Conservation (phyloP, 768 basidiomycete genomes). For the Cytidiella melzeri region DNA sequence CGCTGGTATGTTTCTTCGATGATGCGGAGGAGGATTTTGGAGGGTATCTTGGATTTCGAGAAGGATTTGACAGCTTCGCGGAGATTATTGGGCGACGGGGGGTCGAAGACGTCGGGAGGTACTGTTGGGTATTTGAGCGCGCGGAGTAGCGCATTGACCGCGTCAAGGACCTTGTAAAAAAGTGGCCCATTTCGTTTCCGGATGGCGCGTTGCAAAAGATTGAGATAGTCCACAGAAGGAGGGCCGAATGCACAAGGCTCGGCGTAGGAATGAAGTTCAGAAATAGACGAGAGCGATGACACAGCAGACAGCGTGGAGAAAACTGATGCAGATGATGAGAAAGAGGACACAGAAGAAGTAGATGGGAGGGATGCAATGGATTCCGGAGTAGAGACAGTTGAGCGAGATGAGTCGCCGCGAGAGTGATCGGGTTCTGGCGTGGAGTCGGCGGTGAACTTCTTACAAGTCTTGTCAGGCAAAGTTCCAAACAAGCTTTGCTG, state of each 20-base stretch:
- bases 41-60: constrained; percentile 49
- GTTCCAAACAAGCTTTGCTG: constrained; percentile 66
- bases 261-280: constrained; percentile 12
- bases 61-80: constrained; percentile 43
- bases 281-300: constrained; percentile 21
- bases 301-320: constrained; percentile 30
- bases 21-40: constrained; percentile 65
- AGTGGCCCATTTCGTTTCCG: constrained; percentile 64
- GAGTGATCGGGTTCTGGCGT: constrained; percentile 13
- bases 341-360: constrained; percentile 26
- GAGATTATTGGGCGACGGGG: constrained; percentile 41
- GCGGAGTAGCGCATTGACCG: constrained; percentile 57
- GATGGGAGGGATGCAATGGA: constrained; percentile 20
- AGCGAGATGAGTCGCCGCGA: constrained; percentile 1
- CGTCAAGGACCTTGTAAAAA: constrained; percentile 56
- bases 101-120: constrained; percentile 44
- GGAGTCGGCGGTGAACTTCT: constrained; percentile 18
- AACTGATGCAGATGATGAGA: constrained; percentile 27
- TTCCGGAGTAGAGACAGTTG: constrained; percentile 18
- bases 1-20: constrained; percentile 93
- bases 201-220: constrained; percentile 64
- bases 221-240: constrained; percentile 37
- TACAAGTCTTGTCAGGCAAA: constrained; percentile 37
- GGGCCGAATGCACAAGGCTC: constrained; percentile 10
- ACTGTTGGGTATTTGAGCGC: constrained; percentile 59